Evolutionary conservation across 2,329 filamentous ascomycete genomes (phyloP), one percentile per base, ranked within the genome.

Genomic region (Verruconis gallopava): DNA sequence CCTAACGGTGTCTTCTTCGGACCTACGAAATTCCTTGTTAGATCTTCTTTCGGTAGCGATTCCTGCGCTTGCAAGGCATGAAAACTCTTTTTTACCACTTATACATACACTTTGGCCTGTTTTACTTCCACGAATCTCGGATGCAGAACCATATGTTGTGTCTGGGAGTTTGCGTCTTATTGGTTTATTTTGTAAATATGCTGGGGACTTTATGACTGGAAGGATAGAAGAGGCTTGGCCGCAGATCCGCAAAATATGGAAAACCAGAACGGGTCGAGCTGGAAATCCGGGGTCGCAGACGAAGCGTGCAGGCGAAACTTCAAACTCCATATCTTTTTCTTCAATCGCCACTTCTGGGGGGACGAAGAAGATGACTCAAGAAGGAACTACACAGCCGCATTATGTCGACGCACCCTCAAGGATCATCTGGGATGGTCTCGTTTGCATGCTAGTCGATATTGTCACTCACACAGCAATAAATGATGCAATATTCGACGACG

Each of bases 61-160:
- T 3, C 74, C 79, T 1, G 71, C 82, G 1, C 72, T 98, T 3
- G 74, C 81, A 0, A 69, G 68, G 3, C 78, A 95, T 49, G 82
- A 94, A 55, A 78, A 88, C 47, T 75, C 77, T 0, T 95, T 94
- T 56, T 64, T 98, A 2, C 91, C 91, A 0, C 70, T 96, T 0
- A 77, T 96, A 50, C 91, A 96, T 59, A 79, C 81, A 3, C 67
- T 96, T 5, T 98, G 89, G 89, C 86, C 88, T 0, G 80, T 93
- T 4, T 65, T 94, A 4, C 64, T 80, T 2, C 67, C 70, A n/a
- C 70, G 78, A 18, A 65, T 85, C 4, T 73, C 77, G 49, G 82
- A 85, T 48, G 49, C 62, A 3, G 79, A 85, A 56, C 64, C 74
- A 0, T 81, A 77, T 53, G 73, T 95, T 6, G 72, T 73, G 2